phyloP scores from a whole-genome alignment of 2,329 filamentous ascomycete genomes.

The Phyllosticta capitalensis region DNA sequence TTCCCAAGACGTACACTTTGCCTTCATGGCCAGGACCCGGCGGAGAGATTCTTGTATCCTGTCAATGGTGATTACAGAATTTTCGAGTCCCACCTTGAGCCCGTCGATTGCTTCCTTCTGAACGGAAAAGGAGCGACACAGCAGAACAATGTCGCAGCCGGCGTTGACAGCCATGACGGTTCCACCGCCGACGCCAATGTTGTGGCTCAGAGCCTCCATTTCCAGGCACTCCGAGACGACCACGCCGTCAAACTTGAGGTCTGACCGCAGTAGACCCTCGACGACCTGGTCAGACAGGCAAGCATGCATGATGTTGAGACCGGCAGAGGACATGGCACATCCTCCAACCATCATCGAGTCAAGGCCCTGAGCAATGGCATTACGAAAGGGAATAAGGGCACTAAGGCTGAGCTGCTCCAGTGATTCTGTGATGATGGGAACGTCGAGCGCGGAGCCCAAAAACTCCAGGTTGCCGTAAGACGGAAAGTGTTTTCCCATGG shows the following conservation, averaged over 20 bases:
- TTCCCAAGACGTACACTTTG: slow-evolving; percentile 79
- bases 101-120: slow-evolving; percentile 89
- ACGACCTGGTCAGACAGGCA: slow-evolving; percentile 90
- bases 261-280: slow-evolving; percentile 76
- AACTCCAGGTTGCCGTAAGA: slow-evolving; percentile 95
- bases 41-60: slow-evolving; percentile 72
- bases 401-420: slow-evolving; percentile 87
- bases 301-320: slow-evolving; percentile 91
- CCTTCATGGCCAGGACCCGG: slow-evolving; percentile 71
- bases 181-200: slow-evolving; percentile 92
- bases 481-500: slow-evolving; percentile 92
- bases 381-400: slow-evolving; percentile 82
- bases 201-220: slow-evolving; percentile 92
- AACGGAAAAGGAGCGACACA: slow-evolving; percentile 79
- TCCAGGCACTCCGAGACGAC: slow-evolving; percentile 92
- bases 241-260: slow-evolving; percentile 82
- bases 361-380: slow-evolving; percentile 75
- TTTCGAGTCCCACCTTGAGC: slow-evolving; percentile 79
- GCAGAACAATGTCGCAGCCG: slow-evolving; percentile 81
- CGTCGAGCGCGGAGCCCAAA: slow-evolving; percentile 78
- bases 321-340: slow-evolving; percentile 82
- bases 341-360: slow-evolving; percentile 96
- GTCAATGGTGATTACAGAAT: slow-evolving; percentile 74
- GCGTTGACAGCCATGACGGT: slow-evolving; percentile 97
- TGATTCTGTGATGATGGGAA: slow-evolving; percentile 92